Evolutionary conservation across 2,329 filamentous ascomycete genomes (phyloP).

Genomic region (Hortaea sp.): DNA sequence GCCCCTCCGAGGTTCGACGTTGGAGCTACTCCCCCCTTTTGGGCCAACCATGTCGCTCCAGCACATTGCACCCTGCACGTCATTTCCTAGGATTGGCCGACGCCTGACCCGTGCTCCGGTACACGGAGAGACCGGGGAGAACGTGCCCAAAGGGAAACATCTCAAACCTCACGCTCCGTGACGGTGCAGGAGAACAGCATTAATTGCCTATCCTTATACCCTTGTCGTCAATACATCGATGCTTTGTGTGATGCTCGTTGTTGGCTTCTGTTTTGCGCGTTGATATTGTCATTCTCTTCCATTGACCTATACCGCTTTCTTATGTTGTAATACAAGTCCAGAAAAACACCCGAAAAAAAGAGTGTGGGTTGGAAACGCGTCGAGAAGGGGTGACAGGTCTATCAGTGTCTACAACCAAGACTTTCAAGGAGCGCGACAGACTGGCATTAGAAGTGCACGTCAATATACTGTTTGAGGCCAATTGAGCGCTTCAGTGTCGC

Average conservation of each 20-base stretch:
- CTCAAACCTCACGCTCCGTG: too few relatives aligned
- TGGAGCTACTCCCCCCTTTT: not conserved
- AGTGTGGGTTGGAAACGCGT: not conserved
- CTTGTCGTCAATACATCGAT: not conserved
- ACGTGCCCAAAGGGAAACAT: not conserved
- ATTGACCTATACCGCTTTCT: not conserved
- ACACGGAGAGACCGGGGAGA: not conserved
- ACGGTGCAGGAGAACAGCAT: too few relatives aligned
- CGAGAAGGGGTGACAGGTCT: too few relatives aligned
- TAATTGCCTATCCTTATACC: too few relatives aligned
- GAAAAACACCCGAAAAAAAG: not conserved
- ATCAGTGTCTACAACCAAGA: too few relatives aligned
- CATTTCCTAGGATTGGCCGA: not conserved
- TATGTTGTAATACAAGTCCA: not conserved
- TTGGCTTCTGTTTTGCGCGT: not conserved
- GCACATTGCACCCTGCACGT: not conserved
- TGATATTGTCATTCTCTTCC: not conserved
- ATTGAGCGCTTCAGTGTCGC: constrained; percentile 8
- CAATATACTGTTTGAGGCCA: not conserved
- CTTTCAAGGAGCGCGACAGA: not conserved
- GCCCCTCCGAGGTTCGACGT: not conserved
- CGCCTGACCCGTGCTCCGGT: not conserved
- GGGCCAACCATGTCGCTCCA: not conserved
- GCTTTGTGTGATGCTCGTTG: not conserved
- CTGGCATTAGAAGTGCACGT: not conserved